These are phyloP conservation scores for Phytophthora pluvialis DNA, from an alignment of 352 stramenopile species.

Conservation along the genomic window DNA sequence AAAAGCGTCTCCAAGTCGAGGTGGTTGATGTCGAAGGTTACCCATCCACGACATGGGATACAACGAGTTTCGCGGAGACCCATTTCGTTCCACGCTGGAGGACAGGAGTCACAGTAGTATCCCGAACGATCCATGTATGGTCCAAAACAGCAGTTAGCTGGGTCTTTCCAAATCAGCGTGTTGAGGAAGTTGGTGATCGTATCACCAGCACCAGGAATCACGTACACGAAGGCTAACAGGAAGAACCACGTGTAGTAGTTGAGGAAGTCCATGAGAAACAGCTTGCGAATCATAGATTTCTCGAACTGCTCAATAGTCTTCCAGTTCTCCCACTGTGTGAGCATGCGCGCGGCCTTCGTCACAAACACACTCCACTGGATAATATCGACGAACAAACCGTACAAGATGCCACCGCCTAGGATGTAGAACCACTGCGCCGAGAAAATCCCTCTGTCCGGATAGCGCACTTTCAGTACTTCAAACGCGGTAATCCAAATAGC, in stretches of 20 bases:
- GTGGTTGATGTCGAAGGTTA: constrained; percentile 86
- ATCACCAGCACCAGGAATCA: constrained; percentile 80
- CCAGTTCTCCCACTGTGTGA: constrained; percentile 88
- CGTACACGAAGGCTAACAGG: constrained; percentile 85
- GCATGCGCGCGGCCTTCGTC: constrained; percentile 67
- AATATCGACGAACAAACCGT: constrained; percentile 84
- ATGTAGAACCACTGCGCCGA: constrained; percentile 87
- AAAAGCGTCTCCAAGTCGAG: constrained; percentile 84
- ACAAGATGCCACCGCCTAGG: constrained; percentile 73
- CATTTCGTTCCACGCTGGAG: constrained; percentile 63
- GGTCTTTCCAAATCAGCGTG: constrained; percentile 75
- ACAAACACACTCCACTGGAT: constrained; percentile 87
- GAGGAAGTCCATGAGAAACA: constrained; percentile 89
- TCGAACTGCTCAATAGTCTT: constrained; percentile 87
- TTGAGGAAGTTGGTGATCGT: constrained; percentile 86
- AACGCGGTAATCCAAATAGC: constrained; percentile 86
- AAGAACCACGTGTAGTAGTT: constrained; percentile 93
- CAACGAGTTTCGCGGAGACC: constrained; percentile 51
- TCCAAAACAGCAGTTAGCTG: constrained; percentile 83
- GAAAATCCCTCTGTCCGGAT: constrained; percentile 65
- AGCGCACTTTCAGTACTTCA: constrained; percentile 78
- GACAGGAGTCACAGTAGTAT: constrained; percentile 58
- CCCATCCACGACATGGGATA: constrained; percentile 71
- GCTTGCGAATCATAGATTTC: constrained; percentile 75
- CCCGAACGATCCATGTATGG: constrained; percentile 67